Evolutionary conservation across 1,284 basidiomycete genomes (phyloP).

Genomic region (Omphalotus olearius): DNA sequence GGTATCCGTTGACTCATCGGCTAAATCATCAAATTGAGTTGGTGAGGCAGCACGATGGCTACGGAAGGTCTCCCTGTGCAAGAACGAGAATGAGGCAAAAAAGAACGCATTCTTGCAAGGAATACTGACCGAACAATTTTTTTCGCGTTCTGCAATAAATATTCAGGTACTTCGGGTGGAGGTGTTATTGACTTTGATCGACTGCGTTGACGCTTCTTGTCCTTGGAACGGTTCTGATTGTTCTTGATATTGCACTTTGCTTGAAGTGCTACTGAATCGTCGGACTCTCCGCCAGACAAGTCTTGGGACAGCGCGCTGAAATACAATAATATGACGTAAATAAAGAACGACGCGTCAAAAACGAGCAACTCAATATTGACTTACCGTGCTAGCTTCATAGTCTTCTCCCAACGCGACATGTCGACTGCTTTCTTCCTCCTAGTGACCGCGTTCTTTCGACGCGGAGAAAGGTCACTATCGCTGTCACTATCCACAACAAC

Average conservation of each 20-base stretch:
- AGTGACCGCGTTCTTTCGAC: slow-evolving; percentile 20
- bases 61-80: slow-evolving; percentile 42
- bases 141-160: slow-evolving; percentile 49
- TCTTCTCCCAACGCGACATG: slow-evolving; percentile 30
- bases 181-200: slow-evolving; percentile 71
- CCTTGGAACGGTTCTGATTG: slow-evolving; percentile 20
- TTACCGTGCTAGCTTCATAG: slow-evolving; percentile 30
- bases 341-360: background rate
- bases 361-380: slow-evolving; percentile 8
- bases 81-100: background rate
- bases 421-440: slow-evolving; percentile 24
- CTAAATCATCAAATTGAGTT: slow-evolving; percentile 18
- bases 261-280: slow-evolving; percentile 29
- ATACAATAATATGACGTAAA: background rate
- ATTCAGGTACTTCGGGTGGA: slow-evolving; percentile 52
- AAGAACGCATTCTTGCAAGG: background rate
- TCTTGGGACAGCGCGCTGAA: slow-evolving; percentile 34
- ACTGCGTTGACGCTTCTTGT: slow-evolving; percentile 41
- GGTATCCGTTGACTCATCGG: slow-evolving; percentile 44
- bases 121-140: slow-evolving; percentile 51
- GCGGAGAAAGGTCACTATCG: slow-evolving; percentile 23
- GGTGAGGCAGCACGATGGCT: slow-evolving; percentile 37
- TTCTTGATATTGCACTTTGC: slow-evolving; percentile 27
- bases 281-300: slow-evolving; percentile 43
- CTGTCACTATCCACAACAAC: slow-evolving; percentile 21